Base-by-base conservation (phyloP, 768 basidiomycete genomes). In the Mrakia hoshinonis region DNA sequence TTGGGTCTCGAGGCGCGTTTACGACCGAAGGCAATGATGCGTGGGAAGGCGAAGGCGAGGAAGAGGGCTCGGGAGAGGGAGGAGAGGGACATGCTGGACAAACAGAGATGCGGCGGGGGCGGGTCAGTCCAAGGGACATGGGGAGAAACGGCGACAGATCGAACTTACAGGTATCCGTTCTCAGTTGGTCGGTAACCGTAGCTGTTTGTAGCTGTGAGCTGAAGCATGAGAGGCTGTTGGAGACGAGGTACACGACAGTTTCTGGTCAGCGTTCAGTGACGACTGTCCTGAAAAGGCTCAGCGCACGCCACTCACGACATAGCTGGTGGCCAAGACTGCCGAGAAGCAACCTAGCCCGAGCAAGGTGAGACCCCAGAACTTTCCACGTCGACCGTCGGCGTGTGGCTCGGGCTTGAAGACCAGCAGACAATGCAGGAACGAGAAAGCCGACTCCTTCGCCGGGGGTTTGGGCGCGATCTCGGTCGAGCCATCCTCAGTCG, bases 41-140 rank as follows among this genome's bases (percentile, higher is more conserved):
- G 55, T 13, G 55, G 55, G 34, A 60, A 76, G 13, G 80, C 80
- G 0, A 96, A 85, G 1, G 86, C 86, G 64, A 99, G 84, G n/a
- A 91, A 94, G 76, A 99, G 92, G 79, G 92, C 98, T n/a, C 91
- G 87, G 77, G 92, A 88, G 76, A 97, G 94, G 38, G 93, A 87
- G 76, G 98, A 98, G 2, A 93, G 84, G 0, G 95, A 98, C 77
- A 92, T 85, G 83, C 95, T 98, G 63, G 92, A 89, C 79, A 89
- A 90, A 78, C 94, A 97, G 29, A 26, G 20, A 38, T 15, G 34
- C 22, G 36, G 60, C 13, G 10, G 31, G 10, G 36, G n/a, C 39
- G 18, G 0, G 15, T 13, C 34, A 70, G 36, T 10, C 2, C 10
- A 49, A 29, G 24, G 39, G 46, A 24, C 48, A 71, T 51, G 11